Percentiles rank a stretch among this genome's conserved stretches.
Evolutionary conservation across 257 asterid genomes (phyloP).

Genomic region (Gardenia jasminoides): DNA sequence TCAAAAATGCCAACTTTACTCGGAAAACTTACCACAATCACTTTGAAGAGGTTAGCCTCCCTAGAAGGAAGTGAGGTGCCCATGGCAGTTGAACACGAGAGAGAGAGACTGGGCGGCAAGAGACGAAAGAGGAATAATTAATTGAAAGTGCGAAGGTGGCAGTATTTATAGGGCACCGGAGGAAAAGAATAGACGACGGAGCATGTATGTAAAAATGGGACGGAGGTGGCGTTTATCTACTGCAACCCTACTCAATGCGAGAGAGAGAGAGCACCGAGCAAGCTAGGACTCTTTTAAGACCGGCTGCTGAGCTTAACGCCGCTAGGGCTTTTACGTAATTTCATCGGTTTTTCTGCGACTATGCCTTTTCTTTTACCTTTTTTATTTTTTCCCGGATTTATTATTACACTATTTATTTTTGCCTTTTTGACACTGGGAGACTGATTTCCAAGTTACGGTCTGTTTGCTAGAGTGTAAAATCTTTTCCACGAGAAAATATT

Average conservation of each 20-base stretch:
- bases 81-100: slow-evolving; percentile 34
- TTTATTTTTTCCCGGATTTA: too few species aligned
- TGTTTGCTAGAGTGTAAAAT: too few species aligned
- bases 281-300: too few species aligned
- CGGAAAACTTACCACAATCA: slow-evolving; percentile 82
- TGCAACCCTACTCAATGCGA: slow-evolving; percentile 90
- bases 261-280: slow-evolving; percentile 10
- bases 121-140: slow-evolving; percentile 19
- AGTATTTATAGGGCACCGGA: slow-evolving; percentile 5
- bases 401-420: too few species aligned
- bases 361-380: too few species aligned
- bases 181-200: slow-evolving; percentile 15
- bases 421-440: too few species aligned
- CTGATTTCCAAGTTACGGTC: too few species aligned
- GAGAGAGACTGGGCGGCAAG: slow-evolving; percentile 13
- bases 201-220: slow-evolving; percentile 30
- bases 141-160: slow-evolving; percentile 4
- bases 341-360: too few species aligned
- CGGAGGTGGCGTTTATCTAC: slow-evolving; percentile 78
- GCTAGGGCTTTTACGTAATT: too few species aligned
- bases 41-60: slow-evolving; percentile 97
- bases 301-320: too few species aligned
- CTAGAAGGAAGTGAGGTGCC: slow-evolving; percentile 95
- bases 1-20: slow-evolving; percentile 11
- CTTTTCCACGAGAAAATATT: too few species aligned